A percentile compares a stretch with the other conserved stretches of the same genome.
phyloP scores from a whole-genome alignment of 768 basidiomycete genomes.

The Boletus bicolor region DNA sequence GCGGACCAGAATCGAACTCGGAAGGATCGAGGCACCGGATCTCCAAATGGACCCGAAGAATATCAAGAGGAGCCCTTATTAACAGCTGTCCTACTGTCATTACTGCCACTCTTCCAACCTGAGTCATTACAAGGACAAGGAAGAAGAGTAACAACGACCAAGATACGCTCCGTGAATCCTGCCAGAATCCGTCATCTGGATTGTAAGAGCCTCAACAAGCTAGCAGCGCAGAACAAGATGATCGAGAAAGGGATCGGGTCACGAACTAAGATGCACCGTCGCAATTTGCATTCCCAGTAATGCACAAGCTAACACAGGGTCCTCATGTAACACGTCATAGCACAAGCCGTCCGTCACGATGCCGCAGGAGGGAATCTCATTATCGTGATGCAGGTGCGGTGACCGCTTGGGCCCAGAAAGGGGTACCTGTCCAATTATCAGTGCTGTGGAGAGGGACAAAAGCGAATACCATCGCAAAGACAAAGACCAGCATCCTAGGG shows the following conservation, averaged over 20 bases:
- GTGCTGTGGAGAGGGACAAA: not conserved
- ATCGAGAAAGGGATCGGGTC: not conserved
- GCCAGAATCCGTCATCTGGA: not conserved
- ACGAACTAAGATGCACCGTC: not conserved
- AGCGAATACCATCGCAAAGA: not conserved
- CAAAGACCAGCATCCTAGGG: not conserved
- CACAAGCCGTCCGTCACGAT: not conserved
- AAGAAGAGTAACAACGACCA: not conserved
- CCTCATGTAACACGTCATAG: not conserved
- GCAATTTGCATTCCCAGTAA: not conserved
- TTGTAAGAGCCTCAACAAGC: not conserved
- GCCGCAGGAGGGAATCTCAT: not conserved
- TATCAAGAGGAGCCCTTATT: too few species aligned
- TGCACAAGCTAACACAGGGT: too few species aligned
- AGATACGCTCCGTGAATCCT: not conserved
- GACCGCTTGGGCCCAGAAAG: not conserved
- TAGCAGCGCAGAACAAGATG: not conserved
- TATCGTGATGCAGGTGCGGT: not conserved
- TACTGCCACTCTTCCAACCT: too few species aligned
- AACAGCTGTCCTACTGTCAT: too few species aligned
- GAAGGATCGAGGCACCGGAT: too few species aligned
- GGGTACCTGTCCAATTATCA: not conserved
- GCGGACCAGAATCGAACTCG: too few species aligned
- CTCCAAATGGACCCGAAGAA: too few species aligned
- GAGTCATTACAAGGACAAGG: too few species aligned